phyloP scores from a whole-genome alignment of 148 eudicot genomes.

The Rhododendron simsii region DNA sequence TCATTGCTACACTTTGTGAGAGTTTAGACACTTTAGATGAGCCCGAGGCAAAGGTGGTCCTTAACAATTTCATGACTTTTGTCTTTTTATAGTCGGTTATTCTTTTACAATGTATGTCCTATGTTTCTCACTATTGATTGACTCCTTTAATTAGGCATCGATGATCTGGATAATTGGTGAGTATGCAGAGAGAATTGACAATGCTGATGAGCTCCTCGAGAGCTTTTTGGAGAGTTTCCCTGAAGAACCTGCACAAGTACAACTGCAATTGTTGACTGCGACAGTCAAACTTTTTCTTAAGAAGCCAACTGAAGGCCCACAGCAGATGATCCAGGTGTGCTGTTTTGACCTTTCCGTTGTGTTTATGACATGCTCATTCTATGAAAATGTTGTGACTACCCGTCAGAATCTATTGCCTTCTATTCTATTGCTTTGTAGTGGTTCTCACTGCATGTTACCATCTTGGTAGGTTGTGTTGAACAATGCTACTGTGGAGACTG shows the following conservation, averaged over 20 bases:
- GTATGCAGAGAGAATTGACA: constrained; percentile 98
- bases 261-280: constrained; percentile 90
- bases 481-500: constrained; percentile 98
- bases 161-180: constrained; percentile 99
- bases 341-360: background rate
- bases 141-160: constrained; percentile 52
- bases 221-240: constrained; percentile 95
- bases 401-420: background rate
- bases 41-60: constrained; percentile 93
- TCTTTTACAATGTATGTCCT: background rate
- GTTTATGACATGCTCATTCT: background rate
- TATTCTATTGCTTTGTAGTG: background rate
- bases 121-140: background rate
- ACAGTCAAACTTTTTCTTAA: constrained; percentile 95
- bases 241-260: constrained; percentile 97
- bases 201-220: constrained; percentile 96
- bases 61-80: constrained; percentile 12
- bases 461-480: constrained; percentile 83
- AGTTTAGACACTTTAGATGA: constrained; percentile 97
- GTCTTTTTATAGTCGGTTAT: constrained; percentile 1
- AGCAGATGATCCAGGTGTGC: constrained; percentile 95
- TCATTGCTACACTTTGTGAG: constrained; percentile 98
- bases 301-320: constrained; percentile 99
- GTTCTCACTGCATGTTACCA: background rate
- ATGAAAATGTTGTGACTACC: background rate